These are phyloP conservation scores for Cucurbita maxima DNA, from an alignment of 306 rosid genomes.

Conservation along the genomic window DNA sequence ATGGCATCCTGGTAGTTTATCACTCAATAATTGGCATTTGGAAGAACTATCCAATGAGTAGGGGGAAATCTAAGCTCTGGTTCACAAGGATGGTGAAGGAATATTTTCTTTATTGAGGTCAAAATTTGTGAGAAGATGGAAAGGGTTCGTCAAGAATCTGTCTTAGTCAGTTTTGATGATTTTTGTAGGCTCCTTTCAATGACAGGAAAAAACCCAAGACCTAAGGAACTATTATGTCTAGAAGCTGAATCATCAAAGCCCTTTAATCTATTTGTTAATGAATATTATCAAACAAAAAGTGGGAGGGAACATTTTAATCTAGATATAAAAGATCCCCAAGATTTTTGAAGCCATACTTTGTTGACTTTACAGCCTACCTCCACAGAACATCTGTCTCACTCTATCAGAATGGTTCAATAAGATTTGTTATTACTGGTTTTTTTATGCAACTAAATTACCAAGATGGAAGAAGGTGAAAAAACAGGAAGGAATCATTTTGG, in stretches of 20 bases:
- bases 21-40: neutral
- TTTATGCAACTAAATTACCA: neutral
- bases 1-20: neutral
- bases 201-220: neutral
- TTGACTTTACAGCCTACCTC: neutral
- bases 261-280: neutral
- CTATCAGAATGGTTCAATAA: too few relatives aligned
- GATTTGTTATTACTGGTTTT: too few relatives aligned
- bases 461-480: neutral
- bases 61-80: neutral
- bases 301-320: neutral
- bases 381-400: neutral
- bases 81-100: neutral
- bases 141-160: neutral
- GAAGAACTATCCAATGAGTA: neutral
- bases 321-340: neutral
- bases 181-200: neutral
- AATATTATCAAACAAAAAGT: slow-evolving; percentile 5
- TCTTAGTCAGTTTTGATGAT: neutral
- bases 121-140: neutral
- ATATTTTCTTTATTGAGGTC: neutral
- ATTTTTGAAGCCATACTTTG: neutral
- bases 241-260: neutral
- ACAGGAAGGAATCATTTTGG: neutral
- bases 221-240: neutral